These are phyloP conservation scores for Brassica carinata DNA, from an alignment of 345 rosid species.

Conservation along the genomic window DNA sequence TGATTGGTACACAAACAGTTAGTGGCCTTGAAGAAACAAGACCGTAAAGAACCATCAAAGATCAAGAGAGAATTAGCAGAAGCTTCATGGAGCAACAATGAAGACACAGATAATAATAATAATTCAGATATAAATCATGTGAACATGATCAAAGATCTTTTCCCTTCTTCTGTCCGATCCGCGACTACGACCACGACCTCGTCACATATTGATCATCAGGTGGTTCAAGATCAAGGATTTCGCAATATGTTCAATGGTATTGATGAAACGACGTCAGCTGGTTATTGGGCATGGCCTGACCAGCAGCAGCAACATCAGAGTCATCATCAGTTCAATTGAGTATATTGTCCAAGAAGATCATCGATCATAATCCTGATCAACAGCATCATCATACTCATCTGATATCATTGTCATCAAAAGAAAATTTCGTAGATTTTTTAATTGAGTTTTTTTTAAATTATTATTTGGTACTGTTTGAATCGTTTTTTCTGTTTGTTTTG, in stretches of 20 bases:
- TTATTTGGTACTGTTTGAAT: constrained; percentile 25
- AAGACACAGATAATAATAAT: constrained; percentile 44
- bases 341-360: constrained; percentile 13
- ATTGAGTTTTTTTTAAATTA: constrained; percentile 13
- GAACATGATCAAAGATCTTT: constrained; percentile 41
- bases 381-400: constrained; percentile 19
- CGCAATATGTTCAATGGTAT: constrained; percentile 71
- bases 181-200: constrained; percentile 44
- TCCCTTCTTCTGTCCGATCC: constrained; percentile 49
- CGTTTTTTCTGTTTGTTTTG: background rate
- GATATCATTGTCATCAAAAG: constrained; percentile 21
- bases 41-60: constrained; percentile 47
- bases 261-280: constrained; percentile 62
- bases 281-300: constrained; percentile 77
- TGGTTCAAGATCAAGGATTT: constrained; percentile 62
- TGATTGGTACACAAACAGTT: constrained; percentile 47
- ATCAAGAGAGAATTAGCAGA: constrained; percentile 60
- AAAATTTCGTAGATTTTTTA: constrained; percentile 26
- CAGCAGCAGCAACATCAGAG: constrained; percentile 60
- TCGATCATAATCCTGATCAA: background rate
- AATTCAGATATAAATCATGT: constrained; percentile 46
- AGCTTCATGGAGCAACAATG: constrained; percentile 78
- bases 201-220: constrained; percentile 48
- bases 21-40: constrained; percentile 55
- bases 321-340: constrained; percentile 37